Evolutionary conservation across 306 rosid genomes (phyloP), one percentile per base, ranked within the genome.

Genomic region (Fragaria vesca): DNA sequence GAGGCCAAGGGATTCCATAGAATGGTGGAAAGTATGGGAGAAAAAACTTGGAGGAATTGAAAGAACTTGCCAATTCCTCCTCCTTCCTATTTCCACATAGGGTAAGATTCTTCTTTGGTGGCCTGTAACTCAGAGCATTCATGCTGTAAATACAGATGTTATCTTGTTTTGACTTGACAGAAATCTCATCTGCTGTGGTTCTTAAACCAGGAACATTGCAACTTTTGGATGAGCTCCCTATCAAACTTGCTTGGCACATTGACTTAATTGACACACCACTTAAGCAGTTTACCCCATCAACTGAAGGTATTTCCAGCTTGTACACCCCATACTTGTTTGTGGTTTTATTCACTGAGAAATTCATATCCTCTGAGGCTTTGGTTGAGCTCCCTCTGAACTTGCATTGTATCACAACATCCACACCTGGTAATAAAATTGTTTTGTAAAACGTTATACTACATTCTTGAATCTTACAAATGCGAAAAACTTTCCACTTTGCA

Each of bases 361-460:
- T 79, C 46, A 89, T 87, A 73, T 85, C 84, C 72, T 88, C 91
- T 13, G 78, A 75, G 16, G 83, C 77, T 81, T 65, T 79, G 32
- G 87, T 82, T 5, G 94, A 87, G 40, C 66, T 81, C 20, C 84
- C 93, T 83, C 78, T 85, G 83, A 91, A 91, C 82, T 84, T 91
- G 87, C 97, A 91, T 47, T 82, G 77, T 82, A 91, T 81, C 47
- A 81, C 90, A 72, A 91, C 93, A 43, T 91, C 90, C 68, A 78
- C 94, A 79, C 93, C 97, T 89, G 81, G 62, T 57, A 10, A 8
- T 1, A 57, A 21, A 57, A 57, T 42, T 42, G 10, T 42, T 42
- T 6, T 42, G 45, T 6, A 42, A 42, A 42, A 42, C 45, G 10
- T 42, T 42, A 7, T 6, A 47, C 45, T 42, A 51, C 55, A 4